Conservation (phyloP, 805 yeast species). For the Starmerella stellata region DNA sequence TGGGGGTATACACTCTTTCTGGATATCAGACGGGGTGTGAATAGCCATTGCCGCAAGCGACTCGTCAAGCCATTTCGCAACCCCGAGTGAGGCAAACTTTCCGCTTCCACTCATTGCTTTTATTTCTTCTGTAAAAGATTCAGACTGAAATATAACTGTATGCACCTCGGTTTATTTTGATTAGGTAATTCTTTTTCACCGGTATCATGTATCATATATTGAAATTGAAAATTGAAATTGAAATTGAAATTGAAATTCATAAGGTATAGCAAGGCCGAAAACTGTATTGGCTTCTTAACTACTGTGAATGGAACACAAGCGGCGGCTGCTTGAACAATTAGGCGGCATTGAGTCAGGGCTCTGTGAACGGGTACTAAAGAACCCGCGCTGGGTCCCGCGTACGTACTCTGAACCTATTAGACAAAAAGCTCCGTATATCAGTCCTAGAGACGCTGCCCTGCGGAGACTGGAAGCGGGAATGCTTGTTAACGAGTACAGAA, state of each 20-base stretch:
- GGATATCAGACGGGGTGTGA: constrained; percentile 69
- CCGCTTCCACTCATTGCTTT: constrained; percentile 13
- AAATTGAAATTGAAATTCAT: too few species aligned
- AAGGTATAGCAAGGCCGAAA: too few species aligned
- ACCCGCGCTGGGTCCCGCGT: background rate
- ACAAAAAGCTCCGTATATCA: background rate
- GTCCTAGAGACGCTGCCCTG: constrained; percentile 2
- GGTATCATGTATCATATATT: too few species aligned
- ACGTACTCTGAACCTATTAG: too few species aligned
- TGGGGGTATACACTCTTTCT: constrained; percentile 71
- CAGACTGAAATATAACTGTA: background rate
- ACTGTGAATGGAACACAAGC: constrained; percentile 17
- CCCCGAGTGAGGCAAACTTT: constrained; percentile 45
- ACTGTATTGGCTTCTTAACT: too few species aligned
- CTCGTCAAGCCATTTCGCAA: constrained; percentile 73
- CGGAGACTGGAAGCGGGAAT: constrained; percentile 9
- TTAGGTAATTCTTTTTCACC: background rate
- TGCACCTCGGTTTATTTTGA: background rate
- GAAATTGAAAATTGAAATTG: too few species aligned
- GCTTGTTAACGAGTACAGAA: constrained; percentile 2
- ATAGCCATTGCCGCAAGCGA: constrained; percentile 69
- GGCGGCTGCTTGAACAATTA: constrained; percentile 30
- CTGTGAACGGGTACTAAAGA: constrained; percentile 33
- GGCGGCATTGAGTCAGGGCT: constrained; percentile 57
- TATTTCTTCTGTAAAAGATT: too few species aligned